Evolutionary conservation across 176 grass and related monocot species (phyloP).

Genomic region (Stipa capillata): DNA sequence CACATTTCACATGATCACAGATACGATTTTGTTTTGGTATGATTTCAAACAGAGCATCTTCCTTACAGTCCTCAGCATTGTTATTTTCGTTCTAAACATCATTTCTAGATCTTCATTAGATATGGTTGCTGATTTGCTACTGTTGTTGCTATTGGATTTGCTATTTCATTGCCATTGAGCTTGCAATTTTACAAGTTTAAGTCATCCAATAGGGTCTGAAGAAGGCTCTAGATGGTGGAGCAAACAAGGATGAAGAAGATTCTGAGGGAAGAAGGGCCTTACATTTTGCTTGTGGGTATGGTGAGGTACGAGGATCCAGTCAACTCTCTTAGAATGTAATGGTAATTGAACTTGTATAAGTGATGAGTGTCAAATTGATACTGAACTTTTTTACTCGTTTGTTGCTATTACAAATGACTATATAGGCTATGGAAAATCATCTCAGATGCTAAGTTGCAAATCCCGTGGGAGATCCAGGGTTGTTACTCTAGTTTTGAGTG

Average conservation of each 20-base stretch:
- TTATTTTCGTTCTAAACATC: neutral
- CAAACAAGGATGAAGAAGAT: constrained; percentile 90
- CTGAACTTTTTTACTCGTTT: neutral
- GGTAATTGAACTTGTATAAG: neutral
- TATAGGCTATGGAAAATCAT: neutral
- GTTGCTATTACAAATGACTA: neutral
- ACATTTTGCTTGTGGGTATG: constrained; percentile 98
- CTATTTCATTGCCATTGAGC: neutral
- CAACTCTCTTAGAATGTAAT: neutral
- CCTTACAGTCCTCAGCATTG: neutral
- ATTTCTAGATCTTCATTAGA: neutral
- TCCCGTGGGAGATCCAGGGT: neutral
- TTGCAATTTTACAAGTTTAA: constrained; percentile 3
- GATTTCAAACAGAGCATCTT: neutral
- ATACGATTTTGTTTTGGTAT: neutral
- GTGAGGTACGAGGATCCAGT: constrained; percentile 50
- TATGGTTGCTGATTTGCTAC: neutral
- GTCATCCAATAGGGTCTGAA: constrained; percentile 51
- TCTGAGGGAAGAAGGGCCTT: constrained; percentile 86
- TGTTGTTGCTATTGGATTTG: neutral
- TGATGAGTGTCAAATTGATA: neutral
- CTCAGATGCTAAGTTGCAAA: neutral
- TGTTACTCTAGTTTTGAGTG: too few relatives aligned
- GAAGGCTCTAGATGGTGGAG: constrained; percentile 72
- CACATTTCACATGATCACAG: neutral